These are phyloP conservation scores for Termitomyces sp. DNA, from an alignment of 768 basidiomycete genomes.

Conservation along the genomic window DNA sequence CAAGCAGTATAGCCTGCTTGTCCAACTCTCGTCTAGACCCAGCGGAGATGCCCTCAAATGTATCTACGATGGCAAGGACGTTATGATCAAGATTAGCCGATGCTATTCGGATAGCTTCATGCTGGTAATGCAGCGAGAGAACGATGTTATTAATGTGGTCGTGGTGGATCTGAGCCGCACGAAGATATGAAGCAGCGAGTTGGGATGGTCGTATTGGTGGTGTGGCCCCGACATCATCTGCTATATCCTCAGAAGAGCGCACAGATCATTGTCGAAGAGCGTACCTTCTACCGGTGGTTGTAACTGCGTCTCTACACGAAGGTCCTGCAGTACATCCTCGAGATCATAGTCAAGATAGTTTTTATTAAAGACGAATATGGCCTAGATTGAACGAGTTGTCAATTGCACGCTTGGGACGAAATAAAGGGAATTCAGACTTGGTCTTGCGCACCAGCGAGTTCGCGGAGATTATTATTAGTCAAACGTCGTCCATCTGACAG, in stretches of 20 bases:
- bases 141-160: slow-evolving; percentile 56
- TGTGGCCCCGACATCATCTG: slow-evolving; percentile 63
- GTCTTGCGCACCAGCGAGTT: slow-evolving; percentile 71
- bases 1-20: slow-evolving; percentile 61
- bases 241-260: background rate
- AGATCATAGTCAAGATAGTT: slow-evolving; percentile 70
- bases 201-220: slow-evolving; percentile 72
- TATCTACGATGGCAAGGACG: slow-evolving; percentile 67
- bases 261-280: slow-evolving; percentile 11
- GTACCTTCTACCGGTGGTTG: slow-evolving; percentile 75
- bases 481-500: slow-evolving; percentile 77
- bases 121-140: slow-evolving; percentile 59
- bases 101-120: slow-evolving; percentile 72
- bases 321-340: slow-evolving; percentile 61
- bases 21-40: slow-evolving; percentile 65
- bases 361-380: slow-evolving; percentile 85
- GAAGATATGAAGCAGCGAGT: slow-evolving; percentile 65
- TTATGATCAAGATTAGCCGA: slow-evolving; percentile 69
- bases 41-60: slow-evolving; percentile 60
- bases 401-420: background rate
- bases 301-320: slow-evolving; percentile 58
- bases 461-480: slow-evolving; percentile 68
- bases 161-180: slow-evolving; percentile 61
- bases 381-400: slow-evolving; percentile 31
- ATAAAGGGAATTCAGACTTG: slow-evolving; percentile 45